These are phyloP conservation scores for Dissoconium aciculare DNA, from an alignment of 2,329 filamentous ascomycete genomes.

Conservation along the genomic window DNA sequence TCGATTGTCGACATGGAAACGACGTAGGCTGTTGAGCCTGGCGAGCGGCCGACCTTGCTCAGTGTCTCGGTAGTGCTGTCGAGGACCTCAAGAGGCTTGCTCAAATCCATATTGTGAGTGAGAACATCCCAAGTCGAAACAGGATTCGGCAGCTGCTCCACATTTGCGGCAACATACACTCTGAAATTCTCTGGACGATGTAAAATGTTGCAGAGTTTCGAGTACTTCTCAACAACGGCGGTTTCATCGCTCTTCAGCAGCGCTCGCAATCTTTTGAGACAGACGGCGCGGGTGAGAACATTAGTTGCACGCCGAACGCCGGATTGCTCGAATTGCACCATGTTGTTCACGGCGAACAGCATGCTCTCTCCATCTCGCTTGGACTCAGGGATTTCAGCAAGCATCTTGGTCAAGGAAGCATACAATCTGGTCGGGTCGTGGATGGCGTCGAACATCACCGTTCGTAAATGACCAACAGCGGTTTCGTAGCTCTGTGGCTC, in stretches of 20 bases:
- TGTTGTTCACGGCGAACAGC: conserved; percentile 49
- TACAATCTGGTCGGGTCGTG: conserved; percentile 59
- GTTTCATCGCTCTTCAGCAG: conserved; percentile 64
- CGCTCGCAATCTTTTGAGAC: conserved; percentile 72
- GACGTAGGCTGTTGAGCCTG: conserved; percentile 62
- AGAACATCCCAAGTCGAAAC: conserved; percentile 65
- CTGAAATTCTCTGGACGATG: conserved; percentile 78
- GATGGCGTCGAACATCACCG: conserved; percentile 74
- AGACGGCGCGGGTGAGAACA: conserved; percentile 72
- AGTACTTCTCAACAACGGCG: conserved; percentile 60
- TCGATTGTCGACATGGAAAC: conserved; percentile 87
- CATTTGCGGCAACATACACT: conserved; percentile 66
- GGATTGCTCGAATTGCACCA: conserved; percentile 64
- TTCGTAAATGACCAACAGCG: conserved; percentile 69
- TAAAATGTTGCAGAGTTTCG: conserved; percentile 58
- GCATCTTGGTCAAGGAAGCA: conserved; percentile 57
- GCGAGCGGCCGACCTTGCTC: conserved; percentile 56
- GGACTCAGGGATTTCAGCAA: conserved; percentile 80
- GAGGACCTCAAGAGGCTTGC: conserved; percentile 50
- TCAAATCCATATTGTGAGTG: conserved; percentile 36
- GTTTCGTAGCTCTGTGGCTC: conserved; percentile 77
- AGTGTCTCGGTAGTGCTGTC: conserved; percentile 56
- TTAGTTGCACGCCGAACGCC: conserved; percentile 64
- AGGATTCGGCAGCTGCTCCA: conserved; percentile 58
- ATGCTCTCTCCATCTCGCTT: conserved; percentile 71